These are phyloP conservation scores for Datura wrightii DNA, from an alignment of 257 asterid genomes.

Conservation along the genomic window DNA sequence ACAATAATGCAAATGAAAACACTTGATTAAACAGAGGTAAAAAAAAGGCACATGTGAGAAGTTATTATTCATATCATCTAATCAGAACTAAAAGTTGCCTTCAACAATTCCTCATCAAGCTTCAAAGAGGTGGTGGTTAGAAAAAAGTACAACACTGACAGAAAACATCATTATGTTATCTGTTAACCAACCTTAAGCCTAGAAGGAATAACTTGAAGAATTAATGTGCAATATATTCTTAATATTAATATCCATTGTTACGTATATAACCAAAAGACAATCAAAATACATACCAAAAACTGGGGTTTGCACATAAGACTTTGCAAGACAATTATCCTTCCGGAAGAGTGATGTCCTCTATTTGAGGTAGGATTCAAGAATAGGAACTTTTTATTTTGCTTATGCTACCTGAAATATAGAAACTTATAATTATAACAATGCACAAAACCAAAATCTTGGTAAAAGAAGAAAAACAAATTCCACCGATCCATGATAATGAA, in stretches of 20 bases:
- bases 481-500: not conserved
- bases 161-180: not conserved
- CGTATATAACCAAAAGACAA: not conserved
- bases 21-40: too few relatives aligned
- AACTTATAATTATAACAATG: not conserved
- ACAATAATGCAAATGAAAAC: too few relatives aligned
- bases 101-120: not conserved
- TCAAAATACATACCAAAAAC: slow-evolving; percentile 57
- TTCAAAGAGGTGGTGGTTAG: not conserved
- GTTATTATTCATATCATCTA: not conserved
- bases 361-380: slow-evolving; percentile 84
- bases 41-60: too few relatives aligned
- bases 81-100: not conserved
- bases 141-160: not conserved
- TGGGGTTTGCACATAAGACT: slow-evolving; percentile 87
- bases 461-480: not conserved
- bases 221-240: not conserved
- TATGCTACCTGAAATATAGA: slow-evolving; percentile 64
- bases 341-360: slow-evolving; percentile 74
- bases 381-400: slow-evolving; percentile 59
- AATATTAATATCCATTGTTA: not conserved
- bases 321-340: slow-evolving; percentile 73
- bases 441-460: not conserved
- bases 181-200: not conserved
- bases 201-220: not conserved